These are phyloP conservation scores for Vinca minor DNA, from an alignment of 257 asterid genomes.

Conservation along the genomic window DNA sequence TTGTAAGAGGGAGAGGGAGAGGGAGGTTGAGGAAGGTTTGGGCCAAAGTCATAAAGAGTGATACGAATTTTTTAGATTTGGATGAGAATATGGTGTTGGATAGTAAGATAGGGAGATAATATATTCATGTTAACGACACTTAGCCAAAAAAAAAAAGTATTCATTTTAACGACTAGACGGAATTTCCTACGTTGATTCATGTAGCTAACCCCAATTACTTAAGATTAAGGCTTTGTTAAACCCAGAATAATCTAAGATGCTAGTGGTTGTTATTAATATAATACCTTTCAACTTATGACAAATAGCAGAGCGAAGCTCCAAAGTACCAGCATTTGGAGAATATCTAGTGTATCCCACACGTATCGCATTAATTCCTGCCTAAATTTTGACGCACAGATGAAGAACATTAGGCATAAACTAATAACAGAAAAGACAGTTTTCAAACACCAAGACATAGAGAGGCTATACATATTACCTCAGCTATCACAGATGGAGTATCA, in stretches of 20 bases:
- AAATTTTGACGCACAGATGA: constrained; percentile 10
- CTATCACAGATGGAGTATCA: constrained; percentile 76
- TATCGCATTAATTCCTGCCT: constrained; percentile 91
- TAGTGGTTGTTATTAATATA: not conserved
- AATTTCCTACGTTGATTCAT: too few relatives aligned
- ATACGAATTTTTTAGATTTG: too few relatives aligned
- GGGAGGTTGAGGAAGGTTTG: too few relatives aligned
- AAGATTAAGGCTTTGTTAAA: too few relatives aligned
- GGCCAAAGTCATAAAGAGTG: too few relatives aligned
- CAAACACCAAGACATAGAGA: not conserved
- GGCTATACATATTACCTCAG: constrained; percentile 43
- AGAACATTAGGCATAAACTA: not conserved
- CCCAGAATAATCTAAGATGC: not conserved
- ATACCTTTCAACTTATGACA: constrained; percentile 86
- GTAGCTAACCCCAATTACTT: too few relatives aligned
- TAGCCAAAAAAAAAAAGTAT: too few relatives aligned
- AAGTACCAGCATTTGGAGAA: constrained; percentile 86
- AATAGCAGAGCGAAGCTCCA: constrained; percentile 77
- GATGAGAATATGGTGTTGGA: too few relatives aligned
- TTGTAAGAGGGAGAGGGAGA: too few relatives aligned
- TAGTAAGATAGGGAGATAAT: too few relatives aligned
- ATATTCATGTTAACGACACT: too few relatives aligned
- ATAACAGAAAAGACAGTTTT: not conserved
- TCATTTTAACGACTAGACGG: too few relatives aligned
- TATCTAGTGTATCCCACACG: constrained; percentile 87